Conservation (phyloP, 805 yeast genomes). For the Debaryomyces hansenii region DNA sequence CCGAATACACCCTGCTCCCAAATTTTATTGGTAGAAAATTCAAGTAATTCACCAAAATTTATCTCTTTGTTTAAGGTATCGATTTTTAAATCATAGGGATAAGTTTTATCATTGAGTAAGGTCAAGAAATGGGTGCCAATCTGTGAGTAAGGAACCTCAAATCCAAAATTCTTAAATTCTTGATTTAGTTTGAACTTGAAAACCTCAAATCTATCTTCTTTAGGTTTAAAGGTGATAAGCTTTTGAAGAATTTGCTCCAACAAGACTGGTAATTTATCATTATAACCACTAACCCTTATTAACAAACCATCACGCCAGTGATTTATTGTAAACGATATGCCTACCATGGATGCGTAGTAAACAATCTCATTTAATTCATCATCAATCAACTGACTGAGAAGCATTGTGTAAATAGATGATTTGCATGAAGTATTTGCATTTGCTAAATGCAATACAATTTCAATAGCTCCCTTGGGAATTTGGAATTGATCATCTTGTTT, state of each 20-base stretch:
- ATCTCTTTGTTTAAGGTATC: conserved; percentile 43
- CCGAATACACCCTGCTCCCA: conserved; percentile 60
- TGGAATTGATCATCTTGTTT: conserved; percentile 87
- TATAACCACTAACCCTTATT: conserved; percentile 73
- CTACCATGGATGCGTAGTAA: conserved; percentile 84
- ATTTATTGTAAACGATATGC: conserved; percentile 58
- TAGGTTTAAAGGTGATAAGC: conserved; percentile 50
- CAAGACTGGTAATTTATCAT: conserved; percentile 71
- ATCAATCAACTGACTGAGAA: conserved; percentile 69
- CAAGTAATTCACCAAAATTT: conserved; percentile 48
- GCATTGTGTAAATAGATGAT: conserved; percentile 54
- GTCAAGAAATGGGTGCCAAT: conserved; percentile 61
- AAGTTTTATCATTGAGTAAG: conserved; percentile 70
- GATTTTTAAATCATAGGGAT: conserved; percentile 63
- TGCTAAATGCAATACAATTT: conserved; percentile 65
- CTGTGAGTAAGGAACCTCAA: conserved; percentile 75
- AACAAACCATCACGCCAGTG: conserved; percentile 70
- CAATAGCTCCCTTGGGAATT: conserved; percentile 81
- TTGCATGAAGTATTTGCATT: conserved; percentile 58
- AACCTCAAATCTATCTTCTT: conserved; percentile 61
- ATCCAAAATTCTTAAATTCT: conserved; percentile 67
- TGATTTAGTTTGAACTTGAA: conserved; percentile 64
- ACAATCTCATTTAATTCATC: conserved; percentile 75
- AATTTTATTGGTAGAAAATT: conserved; percentile 45
- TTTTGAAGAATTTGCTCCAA: conserved; percentile 59